phyloP scores from a whole-genome alignment of 371 early-diverging fungal species.

The Mucor racemosus region DNA sequence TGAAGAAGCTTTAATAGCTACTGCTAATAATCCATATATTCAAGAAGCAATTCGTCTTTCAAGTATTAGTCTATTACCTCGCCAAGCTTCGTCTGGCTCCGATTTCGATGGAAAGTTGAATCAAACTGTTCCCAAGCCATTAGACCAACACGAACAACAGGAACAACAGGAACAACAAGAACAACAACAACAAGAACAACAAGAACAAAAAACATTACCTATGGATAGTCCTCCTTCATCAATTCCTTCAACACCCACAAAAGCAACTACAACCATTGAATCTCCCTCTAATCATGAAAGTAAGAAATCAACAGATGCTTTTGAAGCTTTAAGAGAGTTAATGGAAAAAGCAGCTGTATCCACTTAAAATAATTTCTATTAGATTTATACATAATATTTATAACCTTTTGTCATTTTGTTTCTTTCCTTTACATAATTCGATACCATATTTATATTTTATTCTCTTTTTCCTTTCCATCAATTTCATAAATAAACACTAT shows the following conservation, averaged over 20 bases:
- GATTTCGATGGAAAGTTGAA: background rate
- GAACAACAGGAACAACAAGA: background rate
- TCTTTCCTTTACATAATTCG: background rate
- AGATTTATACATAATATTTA: background rate
- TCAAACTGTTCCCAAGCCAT: background rate
- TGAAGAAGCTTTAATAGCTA: conserved; percentile 59
- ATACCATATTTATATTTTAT: background rate
- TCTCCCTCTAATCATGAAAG: background rate
- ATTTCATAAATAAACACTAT: conserved; percentile 2
- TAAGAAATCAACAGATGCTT: conserved; percentile 18
- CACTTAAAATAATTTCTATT: background rate
- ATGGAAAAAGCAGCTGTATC: conserved; percentile 16
- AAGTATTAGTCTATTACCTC: conserved; percentile 29
- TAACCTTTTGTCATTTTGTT: background rate
- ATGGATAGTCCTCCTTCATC: background rate
- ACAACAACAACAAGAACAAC: background rate
- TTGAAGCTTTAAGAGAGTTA: conserved; percentile 15
- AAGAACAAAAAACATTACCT: background rate
- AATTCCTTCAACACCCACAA: background rate
- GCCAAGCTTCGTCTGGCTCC: background rate
- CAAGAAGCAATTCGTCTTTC: conserved; percentile 57
- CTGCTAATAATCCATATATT: conserved; percentile 57
- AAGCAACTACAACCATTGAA: background rate
- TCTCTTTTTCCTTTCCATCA: background rate
- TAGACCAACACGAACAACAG: background rate